Base-by-base conservation (phyloP, 2,329 filamentous ascomycete species). In the Xylariaceae sp. region DNA sequence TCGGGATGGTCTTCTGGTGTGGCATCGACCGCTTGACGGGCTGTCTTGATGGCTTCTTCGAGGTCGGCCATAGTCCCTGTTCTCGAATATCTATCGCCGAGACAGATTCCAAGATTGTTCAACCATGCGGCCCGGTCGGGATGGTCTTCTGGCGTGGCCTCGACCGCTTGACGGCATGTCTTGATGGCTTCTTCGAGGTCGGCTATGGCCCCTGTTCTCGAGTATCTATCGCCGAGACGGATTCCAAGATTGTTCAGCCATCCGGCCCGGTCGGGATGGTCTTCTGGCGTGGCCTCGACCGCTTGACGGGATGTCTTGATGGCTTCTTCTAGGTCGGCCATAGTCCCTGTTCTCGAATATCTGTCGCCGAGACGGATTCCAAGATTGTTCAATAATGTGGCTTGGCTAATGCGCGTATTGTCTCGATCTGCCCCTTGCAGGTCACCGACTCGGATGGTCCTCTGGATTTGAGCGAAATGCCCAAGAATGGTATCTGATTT, bases 101-200 rank as follows among this genome's bases (percentile, higher is more conserved):
- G n/a, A n/a, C n/a, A n/a, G n/a, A n/a, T n/a, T n/a, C n/a, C n/a
- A n/a, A n/a, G n/a, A n/a, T 45, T 40, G 25, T 14, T 40, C 25
- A 45, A 25, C 19, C 14, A 35, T 8, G 2, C 37, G 23, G 23
- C 16, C 20, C 42, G 42, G 29, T 40, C 43, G 12, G 29, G 29
- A 23, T 40, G 32, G 36, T 40, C 25, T 34, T 21, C 6, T 22
- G 43, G 20, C 17, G 32, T 35, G 11, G 35, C 32, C 10, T 40
- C 21, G 35, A 40, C 19, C 6, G 43, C 25, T 14, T 40, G 7
- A 20, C 37, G 36, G 11, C 7, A 6, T 21, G 16, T 29, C 16
- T 17, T 7, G 16, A 45, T 45, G 32, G 43, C 36, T 14, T 40
- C 27, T n/a, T 45, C 37, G 2, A 45, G 37, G 36, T 40, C 20